Conservation (phyloP, 306 rosid genomes). For the Sesbania bispinosa region DNA sequence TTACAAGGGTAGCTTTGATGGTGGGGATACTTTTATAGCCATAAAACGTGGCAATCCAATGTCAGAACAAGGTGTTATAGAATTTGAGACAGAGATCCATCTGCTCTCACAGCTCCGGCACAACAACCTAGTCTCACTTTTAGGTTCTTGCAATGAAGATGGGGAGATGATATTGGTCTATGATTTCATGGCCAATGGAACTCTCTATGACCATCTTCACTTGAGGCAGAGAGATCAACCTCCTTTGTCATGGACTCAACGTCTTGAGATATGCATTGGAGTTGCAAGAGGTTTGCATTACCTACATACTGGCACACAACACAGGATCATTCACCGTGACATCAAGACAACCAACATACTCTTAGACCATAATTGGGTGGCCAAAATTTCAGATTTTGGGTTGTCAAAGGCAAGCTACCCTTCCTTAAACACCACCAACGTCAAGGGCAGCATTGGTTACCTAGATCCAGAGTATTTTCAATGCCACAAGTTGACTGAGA, state of each 20-base stretch:
- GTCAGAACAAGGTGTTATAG: constrained; percentile 42
- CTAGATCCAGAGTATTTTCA: constrained; percentile 39
- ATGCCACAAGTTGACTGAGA: constrained; percentile 25
- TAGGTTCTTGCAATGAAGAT: constrained; percentile 44
- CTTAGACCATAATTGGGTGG: constrained; percentile 31
- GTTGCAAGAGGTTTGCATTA: constrained; percentile 39
- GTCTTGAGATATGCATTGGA: constrained; percentile 45
- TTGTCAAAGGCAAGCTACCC: constrained; percentile 33
- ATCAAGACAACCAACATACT: constrained; percentile 46
- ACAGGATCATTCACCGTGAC: constrained; percentile 44
- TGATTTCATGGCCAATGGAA: constrained; percentile 37
- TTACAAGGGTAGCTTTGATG: constrained; percentile 30
- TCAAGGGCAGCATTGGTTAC: constrained; percentile 43
- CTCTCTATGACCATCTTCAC: constrained; percentile 34
- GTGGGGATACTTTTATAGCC: constrained; percentile 27
- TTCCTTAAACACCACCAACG: constrained; percentile 12
- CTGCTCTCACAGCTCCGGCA: constrained; percentile 36
- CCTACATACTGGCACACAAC: constrained; percentile 38
- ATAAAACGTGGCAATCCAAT: constrained; percentile 28
- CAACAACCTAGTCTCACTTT: constrained; percentile 29
- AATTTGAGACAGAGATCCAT: constrained; percentile 34
- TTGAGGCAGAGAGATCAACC: constrained; percentile 18
- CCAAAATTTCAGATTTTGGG: constrained; percentile 48
- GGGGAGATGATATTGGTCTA: constrained; percentile 46
- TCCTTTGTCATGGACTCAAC: constrained; percentile 37